phyloP scores from a whole-genome alignment of 106 monocot genomes.

The Dendrobium nobile region DNA sequence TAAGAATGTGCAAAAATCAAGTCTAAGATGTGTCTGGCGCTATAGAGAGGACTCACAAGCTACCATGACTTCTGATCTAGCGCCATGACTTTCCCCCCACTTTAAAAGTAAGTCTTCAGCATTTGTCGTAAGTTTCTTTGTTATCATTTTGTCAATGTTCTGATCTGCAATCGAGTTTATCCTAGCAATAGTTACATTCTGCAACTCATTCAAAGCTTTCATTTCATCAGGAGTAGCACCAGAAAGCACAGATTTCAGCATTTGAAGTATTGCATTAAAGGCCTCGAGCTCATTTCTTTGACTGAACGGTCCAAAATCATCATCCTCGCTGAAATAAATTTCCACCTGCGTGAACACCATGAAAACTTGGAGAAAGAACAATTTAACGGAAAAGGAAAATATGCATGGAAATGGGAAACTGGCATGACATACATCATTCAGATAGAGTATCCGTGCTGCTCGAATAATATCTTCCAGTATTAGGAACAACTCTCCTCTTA shows the following conservation, averaged over 20 bases:
- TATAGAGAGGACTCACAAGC: slow-evolving; percentile 42
- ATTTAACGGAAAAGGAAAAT: neutral
- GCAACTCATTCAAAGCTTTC: slow-evolving; percentile 32
- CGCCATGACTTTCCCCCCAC: slow-evolving; percentile 62
- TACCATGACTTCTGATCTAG: slow-evolving; percentile 60
- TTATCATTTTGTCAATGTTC: slow-evolving; percentile 17
- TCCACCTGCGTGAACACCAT: slow-evolving; percentile 45
- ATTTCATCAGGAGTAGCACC: slow-evolving; percentile 11
- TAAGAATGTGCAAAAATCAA: neutral
- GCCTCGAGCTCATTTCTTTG: slow-evolving; percentile 84
- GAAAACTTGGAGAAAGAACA: neutral
- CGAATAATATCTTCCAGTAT: slow-evolving; percentile 39
- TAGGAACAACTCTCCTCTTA: slow-evolving; percentile 19
- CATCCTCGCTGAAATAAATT: slow-evolving; percentile 77
- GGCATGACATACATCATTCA: slow-evolving; percentile 56
- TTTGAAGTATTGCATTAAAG: slow-evolving; percentile 47
- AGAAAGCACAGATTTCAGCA: slow-evolving; percentile 19
- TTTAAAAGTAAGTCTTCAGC: slow-evolving; percentile 49
- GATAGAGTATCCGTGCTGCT: slow-evolving; percentile 54
- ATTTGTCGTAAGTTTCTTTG: slow-evolving; percentile 11
- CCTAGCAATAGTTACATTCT: slow-evolving; percentile 28
- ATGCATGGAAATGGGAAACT: neutral
- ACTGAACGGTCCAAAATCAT: slow-evolving; percentile 60
- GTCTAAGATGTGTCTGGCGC: neutral
- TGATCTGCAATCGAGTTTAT: slow-evolving; percentile 23